Evolutionary conservation across 306 rosid species (phyloP), one percentile per base, ranked within the genome.

Genomic region (Vigna angularis): DNA sequence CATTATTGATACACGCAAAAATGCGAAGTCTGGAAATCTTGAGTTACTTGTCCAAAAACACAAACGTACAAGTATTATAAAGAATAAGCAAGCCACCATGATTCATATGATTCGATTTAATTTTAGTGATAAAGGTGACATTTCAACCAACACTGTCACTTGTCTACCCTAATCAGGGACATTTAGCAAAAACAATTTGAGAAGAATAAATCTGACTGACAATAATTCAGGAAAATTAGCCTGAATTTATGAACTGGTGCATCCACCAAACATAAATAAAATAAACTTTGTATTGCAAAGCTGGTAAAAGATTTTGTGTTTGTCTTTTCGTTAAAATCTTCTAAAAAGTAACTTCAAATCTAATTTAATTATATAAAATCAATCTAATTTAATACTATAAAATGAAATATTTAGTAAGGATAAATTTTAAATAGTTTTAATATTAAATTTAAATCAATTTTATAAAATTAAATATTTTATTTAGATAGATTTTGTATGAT

Each of bases 81-180:
- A 24, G 56, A 70, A 58, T 58, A 45, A 18, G 53, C 30, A 47
- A 47, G 24, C 47, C 47, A 58, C 62, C 67, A 48, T 69, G 82
- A 34, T 6, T 6, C n/a, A 22, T 14, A 36, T 53, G 18, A 22
- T 48, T 34, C 24, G 8, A 66, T 40, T 59, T 70, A 59, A 22
- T 42, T 17, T 72, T 30, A 62, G 48, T 44, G 34, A 66, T 66
- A 22, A 48, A 74, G 28, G 17, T 75, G 66, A 68, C 77, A 69
- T 32, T 17, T 40, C 55, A 75, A 58, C 81, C 12, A 70, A 18
- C 65, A 69, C 17, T 28, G 24, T 42, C 58, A 7, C 44, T 61
- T 32, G 12, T 61, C 57, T 17, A 15, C 16, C 1, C 17, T 9
- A 30, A 55, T 28, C 38, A 13, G 11, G 48, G 8, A 42, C 16